Base-by-base conservation (phyloP, 768 basidiomycete genomes). In the Suillus tomentosus region DNA sequence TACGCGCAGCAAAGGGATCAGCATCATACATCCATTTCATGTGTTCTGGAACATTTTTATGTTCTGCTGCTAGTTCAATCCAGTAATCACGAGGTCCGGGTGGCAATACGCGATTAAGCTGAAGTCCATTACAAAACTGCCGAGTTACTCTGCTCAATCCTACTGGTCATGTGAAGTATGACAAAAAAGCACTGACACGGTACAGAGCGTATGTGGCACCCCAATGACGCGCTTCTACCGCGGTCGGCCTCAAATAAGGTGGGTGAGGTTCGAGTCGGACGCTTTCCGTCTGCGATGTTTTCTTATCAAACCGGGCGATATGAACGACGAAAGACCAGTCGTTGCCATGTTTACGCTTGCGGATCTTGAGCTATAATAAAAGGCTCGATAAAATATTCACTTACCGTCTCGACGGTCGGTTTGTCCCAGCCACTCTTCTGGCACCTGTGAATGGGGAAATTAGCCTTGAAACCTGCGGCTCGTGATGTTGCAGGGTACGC, bases 341-440 rank as follows among this genome's bases (percentile, higher is more conserved):
- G 65, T 81, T 76, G 2, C 70, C 73, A 64, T 79, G 78, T 74
- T 80, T 79, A 64, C 81, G 78, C 84, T 90, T 69, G 66, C 59
- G 51, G 39, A 63, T 63, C 31, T 61, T 67, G 64, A 67, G 63
- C 60, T 40, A 42, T 39, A 8, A 27, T 19, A 13, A 10, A 27
- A 58, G 24, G 17, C 24, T 54, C 34, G 57, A 53, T 14, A 54
- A 47, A 64, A 43, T 40, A 62, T 34, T 62, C 47, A 69, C 74
- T 75, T 72, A 94, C 92, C 34, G 91, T 85, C 61, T 94, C 88
- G n/a, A 96, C 84, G 9, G 77, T 69, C 1, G 95, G 90, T 66
- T 89, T 89, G 64, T 95, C 92, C 94, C 94, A 96, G 3, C 91
- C 94, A 59, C 85, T 82, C 76, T 96, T 95, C 72, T 94, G 92